A percentile compares a stretch with the other conserved stretches of the same genome.
Evolutionary conservation across 495 filamentous ascomycete species (phyloP).

Genomic region (Eremomyces bilateralis): DNA sequence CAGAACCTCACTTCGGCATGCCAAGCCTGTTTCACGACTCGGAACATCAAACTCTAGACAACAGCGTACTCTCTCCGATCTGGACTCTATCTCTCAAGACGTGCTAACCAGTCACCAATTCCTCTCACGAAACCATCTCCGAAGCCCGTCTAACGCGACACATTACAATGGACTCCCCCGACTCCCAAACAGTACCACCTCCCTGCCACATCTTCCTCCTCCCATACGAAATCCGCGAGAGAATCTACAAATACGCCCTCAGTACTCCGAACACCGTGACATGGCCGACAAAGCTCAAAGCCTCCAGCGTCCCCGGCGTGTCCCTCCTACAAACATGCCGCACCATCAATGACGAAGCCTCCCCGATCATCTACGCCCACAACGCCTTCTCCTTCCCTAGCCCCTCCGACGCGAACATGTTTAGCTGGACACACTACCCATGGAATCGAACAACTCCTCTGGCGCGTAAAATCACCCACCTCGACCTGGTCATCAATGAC

Average conservation of each 20-base stretch:
- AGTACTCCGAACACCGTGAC: slow-evolving; percentile 10
- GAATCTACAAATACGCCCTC: slow-evolving; percentile 17
- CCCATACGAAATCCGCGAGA: slow-evolving; percentile 19
- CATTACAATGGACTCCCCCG: no score
- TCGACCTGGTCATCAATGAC: slow-evolving; percentile 15
- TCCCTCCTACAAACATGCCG: slow-evolving; percentile 18
- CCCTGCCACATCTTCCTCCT: slow-evolving; percentile 16
- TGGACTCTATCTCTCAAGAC: no score
- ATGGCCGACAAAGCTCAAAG: slow-evolving; percentile 8
- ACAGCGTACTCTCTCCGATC: no score
- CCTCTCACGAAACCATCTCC: no score
- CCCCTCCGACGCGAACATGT: slow-evolving; percentile 20
- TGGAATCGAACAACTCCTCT: slow-evolving; percentile 6
- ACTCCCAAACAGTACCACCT: no score
- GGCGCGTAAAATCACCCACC: slow-evolving; percentile 8
- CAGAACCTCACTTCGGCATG: no score
- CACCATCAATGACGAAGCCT: slow-evolving; percentile 19
- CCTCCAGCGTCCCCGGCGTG: slow-evolving; percentile 5
- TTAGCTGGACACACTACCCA: slow-evolving; percentile 14
- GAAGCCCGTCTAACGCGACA: no score
- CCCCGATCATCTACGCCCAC: slow-evolving; percentile 16
- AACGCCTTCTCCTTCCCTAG: slow-evolving; percentile 18
- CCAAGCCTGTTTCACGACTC: no score
- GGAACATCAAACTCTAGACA: no score
- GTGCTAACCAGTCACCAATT: no score